A percentile compares a stretch with the other conserved stretches of the same genome.
Conservation (phyloP, 306 rosid species). For the Abrus precatorius region DNA sequence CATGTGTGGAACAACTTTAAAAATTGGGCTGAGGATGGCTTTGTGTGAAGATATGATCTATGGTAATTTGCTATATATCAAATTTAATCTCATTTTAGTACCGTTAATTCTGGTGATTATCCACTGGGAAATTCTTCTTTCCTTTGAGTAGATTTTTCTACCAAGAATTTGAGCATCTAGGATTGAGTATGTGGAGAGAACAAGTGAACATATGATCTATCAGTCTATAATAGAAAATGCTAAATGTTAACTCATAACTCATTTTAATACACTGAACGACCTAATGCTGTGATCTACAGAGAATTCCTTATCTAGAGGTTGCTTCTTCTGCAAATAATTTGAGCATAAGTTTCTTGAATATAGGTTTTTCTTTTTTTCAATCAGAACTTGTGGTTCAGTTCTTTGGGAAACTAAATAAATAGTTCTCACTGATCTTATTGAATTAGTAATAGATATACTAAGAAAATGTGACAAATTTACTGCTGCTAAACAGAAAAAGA, state of each 20-base stretch:
- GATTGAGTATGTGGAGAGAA: background rate
- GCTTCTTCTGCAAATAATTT: background rate
- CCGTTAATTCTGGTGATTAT: background rate
- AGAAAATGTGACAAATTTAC: background rate
- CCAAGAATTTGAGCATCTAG: background rate
- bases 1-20: background rate
- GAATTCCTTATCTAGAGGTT: constrained; percentile 6
- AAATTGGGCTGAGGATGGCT: background rate
- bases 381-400: background rate
- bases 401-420: constrained; percentile 21
- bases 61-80: background rate
- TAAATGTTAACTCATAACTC: background rate
- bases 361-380: background rate
- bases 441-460: background rate
- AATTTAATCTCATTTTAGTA: constrained; percentile 6
- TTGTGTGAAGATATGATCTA: background rate
- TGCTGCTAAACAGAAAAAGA: background rate
- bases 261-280: background rate
- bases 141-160: background rate
- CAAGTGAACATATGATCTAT: background rate
- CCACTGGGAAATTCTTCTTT: background rate
- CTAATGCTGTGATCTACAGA: constrained; percentile 11
- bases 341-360: background rate
- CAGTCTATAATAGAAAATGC: background rate
- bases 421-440: background rate